Evolutionary conservation across 192 early-diverging fungal species (phyloP), one percentile per base, ranked within the genome.

Genomic region (Umbelopsis sp.): DNA sequence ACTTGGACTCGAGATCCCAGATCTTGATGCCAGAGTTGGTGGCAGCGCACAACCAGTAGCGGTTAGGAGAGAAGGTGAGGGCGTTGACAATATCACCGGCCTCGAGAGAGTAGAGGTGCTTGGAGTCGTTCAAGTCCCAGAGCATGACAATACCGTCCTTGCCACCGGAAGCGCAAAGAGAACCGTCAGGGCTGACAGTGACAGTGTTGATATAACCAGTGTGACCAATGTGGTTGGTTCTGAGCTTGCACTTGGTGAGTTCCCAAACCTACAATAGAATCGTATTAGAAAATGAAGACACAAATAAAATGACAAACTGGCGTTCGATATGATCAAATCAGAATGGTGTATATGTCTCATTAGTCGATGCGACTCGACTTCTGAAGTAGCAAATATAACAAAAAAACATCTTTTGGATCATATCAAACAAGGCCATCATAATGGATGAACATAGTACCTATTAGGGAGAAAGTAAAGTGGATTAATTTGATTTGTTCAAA

Each of bases 21-120:
- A 99, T 95, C 93, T 95, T 97, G 92, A 99, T 97, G 84, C 90
- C 88, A 74, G 86, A 86, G 74, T 84, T 84, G 75, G 96, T 97
- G 81, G 97, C 97, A 81, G 96, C 97, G 88, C 95, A 97, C 83
- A 99, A 90, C 97, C 97, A 99, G 94, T 99, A 99, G 72, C 96
- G 89, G 94, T 99, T 98, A 79, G 97, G 97, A 74, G 95, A 97
- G 93, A 99, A 99, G 74, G 90, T 90, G 64, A 99, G 88, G 70
- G 95, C 90, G 88, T 99, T 94, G 92, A 99, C 94, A 79, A 91
- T 84, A 84, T 93, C 93, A 69, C 91, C 94, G 78, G 94, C 96
- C 82, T 97, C 96, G 66, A 99, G 87, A 52, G 95, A 96, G 94
- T 99, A 98, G 78, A 99, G 88, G 95, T 99, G 97, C 93, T 98